Percentiles rank a stretch among this genome's conserved stretches.
These are phyloP conservation scores for Calocera viscosa DNA, from an alignment of 768 basidiomycete species.

Conservation along the genomic window DNA sequence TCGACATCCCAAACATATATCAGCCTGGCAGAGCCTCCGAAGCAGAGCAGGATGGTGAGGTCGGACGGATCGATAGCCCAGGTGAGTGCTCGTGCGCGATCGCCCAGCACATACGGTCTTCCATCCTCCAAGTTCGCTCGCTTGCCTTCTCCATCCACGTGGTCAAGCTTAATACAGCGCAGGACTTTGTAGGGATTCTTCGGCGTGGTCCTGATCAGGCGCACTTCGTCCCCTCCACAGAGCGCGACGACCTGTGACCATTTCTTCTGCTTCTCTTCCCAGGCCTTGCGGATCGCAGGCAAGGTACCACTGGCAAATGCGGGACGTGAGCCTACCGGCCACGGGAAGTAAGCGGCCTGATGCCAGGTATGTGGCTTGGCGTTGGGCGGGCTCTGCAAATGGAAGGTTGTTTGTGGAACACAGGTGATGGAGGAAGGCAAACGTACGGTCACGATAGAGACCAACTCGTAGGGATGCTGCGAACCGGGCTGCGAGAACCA, in stretches of 20 bases:
- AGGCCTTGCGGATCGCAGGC: not conserved
- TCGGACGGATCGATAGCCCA: not conserved
- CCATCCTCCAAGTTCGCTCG: not conserved
- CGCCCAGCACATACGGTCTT: not conserved
- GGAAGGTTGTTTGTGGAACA: not conserved
- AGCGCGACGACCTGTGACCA: not conserved
- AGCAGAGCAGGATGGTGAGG: not conserved
- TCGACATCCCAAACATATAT: slow-evolving; percentile 2
- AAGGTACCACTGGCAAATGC: not conserved
- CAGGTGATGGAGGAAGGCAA: not conserved
- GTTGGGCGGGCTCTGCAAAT: not conserved
- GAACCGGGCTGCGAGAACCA: not conserved
- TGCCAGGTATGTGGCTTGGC: not conserved
- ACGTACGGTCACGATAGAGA: not conserved
- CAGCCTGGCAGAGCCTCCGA: not conserved
- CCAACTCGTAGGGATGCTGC: not conserved
- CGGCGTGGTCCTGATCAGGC: not conserved
- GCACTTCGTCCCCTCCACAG: not conserved
- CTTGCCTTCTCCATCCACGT: not conserved
- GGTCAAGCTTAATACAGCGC: not conserved
- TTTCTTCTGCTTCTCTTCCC: not conserved
- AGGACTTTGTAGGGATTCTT: not conserved
- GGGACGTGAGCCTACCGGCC: not conserved
- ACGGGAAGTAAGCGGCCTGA: not conserved
- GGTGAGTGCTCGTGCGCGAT: not conserved